phyloP scores from a whole-genome alignment of 805 yeast genomes.

The Cyberlindnera lachancei region DNA sequence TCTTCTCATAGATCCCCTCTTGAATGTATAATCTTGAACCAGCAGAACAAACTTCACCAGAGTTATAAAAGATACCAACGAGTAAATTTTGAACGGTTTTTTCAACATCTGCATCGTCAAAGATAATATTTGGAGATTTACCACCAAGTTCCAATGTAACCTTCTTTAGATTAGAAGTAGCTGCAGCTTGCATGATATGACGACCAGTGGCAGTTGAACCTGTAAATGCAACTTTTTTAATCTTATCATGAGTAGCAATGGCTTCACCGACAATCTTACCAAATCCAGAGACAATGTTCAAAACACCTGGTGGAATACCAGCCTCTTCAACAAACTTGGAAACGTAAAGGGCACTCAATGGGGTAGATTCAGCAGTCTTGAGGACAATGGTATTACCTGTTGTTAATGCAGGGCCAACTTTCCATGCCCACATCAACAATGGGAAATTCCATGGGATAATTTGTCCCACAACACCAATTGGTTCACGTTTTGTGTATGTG shows the following conservation, averaged over 20 bases:
- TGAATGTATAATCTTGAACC: constrained; percentile 85
- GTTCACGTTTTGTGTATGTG: constrained; percentile 78
- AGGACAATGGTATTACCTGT: constrained; percentile 84
- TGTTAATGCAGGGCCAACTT: constrained; percentile 86
- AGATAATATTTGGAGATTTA: constrained; percentile 81
- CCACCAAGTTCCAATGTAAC: constrained; percentile 85
- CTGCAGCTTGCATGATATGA: constrained; percentile 64
- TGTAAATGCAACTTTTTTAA: constrained; percentile 89
- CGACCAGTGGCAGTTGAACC: constrained; percentile 89
- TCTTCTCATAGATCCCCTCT: constrained; percentile 60
- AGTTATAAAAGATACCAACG: constrained; percentile 75
- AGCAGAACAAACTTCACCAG: constrained; percentile 92
- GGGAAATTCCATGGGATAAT: constrained; percentile 98
- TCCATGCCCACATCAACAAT: constrained; percentile 89
- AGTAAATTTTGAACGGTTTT: constrained; percentile 61
- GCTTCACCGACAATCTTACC: constrained; percentile 84
- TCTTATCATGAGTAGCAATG: constrained; percentile 66
- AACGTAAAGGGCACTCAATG: constrained; percentile 76
- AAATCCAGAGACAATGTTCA: constrained; percentile 80
- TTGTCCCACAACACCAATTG: constrained; percentile 92
- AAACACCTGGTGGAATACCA: constrained; percentile 87
- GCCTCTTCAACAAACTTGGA: constrained; percentile 67
- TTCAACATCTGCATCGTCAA: constrained; percentile 64
- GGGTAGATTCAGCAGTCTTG: constrained; percentile 90
- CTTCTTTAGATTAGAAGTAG: constrained; percentile 68